Base-by-base conservation (phyloP, 345 rosid genomes). In the Pistacia integerrima region DNA sequence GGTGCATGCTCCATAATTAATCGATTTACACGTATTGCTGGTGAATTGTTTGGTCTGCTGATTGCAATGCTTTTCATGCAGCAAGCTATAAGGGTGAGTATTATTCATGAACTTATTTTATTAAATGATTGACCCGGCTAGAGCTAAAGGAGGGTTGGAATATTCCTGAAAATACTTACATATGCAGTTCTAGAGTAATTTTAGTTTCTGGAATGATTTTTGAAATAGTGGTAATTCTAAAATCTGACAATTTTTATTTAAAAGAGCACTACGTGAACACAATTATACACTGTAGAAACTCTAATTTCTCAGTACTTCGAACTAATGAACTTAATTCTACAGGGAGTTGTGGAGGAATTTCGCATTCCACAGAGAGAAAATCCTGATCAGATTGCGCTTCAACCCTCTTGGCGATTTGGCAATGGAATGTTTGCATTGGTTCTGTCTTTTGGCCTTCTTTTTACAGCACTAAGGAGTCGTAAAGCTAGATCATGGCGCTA, bases 1-100 rank as follows among this genome's bases (percentile, higher is more conserved):
- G 92, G 92, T 28, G 92, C 92, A 41, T 88, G 92, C 87, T 88
- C 92, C 74, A 84, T 88, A 77, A 87, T 88, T 82, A 88, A 87
- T 77, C 83, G 92, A 79, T 88, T 88, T 79, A 88, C 92, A 4
- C 87, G 92, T 22, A 4, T 88, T 76, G 90, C 92, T 58, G 90
- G 92, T 76, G 92, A 88, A 87, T 75, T 88, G 49, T 88, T 88
- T 79, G 92, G 92, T 68, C 83, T 88, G 76, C 92, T 88, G 60
- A 88, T 88, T 75, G 90, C 92, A 69, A 88, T 88, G 86, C 88
- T 88, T 62, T 88, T 87, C 72, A 87, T 85, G 90, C 88, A 88
- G 82, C 92, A 88, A 76, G 92, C 92, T 8, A 86, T 88, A 66
- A 84, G 84, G 79, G 92, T 88, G 74, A 83, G 83, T 73, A 44